These are phyloP conservation scores for Cadophora sp. DNA, from an alignment of 2,329 filamentous ascomycete genomes.

Conservation along the genomic window DNA sequence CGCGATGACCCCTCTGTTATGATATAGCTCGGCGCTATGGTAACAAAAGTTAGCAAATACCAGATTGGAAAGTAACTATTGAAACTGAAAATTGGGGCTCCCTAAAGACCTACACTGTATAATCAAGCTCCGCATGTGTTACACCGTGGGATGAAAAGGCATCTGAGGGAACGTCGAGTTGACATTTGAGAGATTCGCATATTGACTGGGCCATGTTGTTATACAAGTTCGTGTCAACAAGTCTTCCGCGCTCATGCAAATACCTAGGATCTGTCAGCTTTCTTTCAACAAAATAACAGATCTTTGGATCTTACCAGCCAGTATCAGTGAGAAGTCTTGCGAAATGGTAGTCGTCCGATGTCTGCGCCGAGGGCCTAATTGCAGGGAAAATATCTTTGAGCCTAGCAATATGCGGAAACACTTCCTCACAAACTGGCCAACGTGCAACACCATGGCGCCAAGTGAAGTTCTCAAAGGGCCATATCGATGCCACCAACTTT, in stretches of 20 bases:
- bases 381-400: background rate
- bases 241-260: conserved; percentile 1
- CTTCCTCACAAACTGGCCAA: conserved; percentile 3
- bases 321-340: background rate
- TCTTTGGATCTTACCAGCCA: background rate
- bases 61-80: background rate
- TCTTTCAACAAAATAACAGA: background rate
- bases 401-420: background rate
- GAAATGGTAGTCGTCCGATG: background rate
- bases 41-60: background rate
- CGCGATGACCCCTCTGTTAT: background rate
- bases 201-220: conserved; percentile 17
- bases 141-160: conserved; percentile 21
- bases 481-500: background rate
- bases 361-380: background rate
- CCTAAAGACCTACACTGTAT: background rate
- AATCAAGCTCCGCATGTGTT: background rate
- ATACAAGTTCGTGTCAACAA: background rate
- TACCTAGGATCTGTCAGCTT: background rate
- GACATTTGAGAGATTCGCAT: conserved; percentile 29
- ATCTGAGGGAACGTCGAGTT: conserved; percentile 25
- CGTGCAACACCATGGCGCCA: conserved; percentile 5
- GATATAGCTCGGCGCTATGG: background rate
- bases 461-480: conserved; percentile 1
- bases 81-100: background rate